These are phyloP conservation scores for Saccharomycopsis capsularis DNA, from an alignment of 805 yeast genomes.

Conservation along the genomic window DNA sequence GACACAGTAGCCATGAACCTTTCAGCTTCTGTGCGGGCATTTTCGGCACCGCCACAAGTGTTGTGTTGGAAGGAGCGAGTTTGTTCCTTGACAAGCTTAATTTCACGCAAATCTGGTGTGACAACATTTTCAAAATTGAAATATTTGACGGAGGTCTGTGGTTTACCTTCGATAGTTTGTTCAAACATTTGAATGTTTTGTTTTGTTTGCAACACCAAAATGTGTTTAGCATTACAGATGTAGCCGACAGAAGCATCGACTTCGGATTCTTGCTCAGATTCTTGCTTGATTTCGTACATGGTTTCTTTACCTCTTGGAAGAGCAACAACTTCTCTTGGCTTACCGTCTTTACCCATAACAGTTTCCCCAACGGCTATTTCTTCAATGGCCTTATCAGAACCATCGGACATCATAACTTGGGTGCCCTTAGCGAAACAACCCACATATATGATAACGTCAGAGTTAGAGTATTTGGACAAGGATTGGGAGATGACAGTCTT, in stretches of 20 bases:
- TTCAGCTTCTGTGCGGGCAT: constrained; percentile 24
- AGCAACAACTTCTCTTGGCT: constrained; percentile 33
- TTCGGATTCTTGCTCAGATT: no score
- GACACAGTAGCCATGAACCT: constrained; percentile 24
- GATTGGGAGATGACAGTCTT: constrained; percentile 98
- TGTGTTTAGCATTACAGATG: constrained; percentile 35
- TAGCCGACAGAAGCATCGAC: constrained; percentile 25
- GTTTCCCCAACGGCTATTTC: constrained; percentile 32
- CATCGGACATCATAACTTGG: constrained; percentile 39
- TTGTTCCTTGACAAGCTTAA: constrained; percentile 24
- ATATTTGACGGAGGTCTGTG: constrained; percentile 25
- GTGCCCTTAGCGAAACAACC: constrained; percentile 50
- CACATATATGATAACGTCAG: constrained; percentile 91
- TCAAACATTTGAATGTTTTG: constrained; percentile 24
- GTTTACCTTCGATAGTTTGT: constrained; percentile 20
- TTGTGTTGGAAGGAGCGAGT: constrained; percentile 25
- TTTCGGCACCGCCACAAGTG: constrained; percentile 25
- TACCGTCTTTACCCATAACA: constrained; percentile 40
- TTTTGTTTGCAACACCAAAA: constrained; percentile 34
- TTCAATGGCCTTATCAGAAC: constrained; percentile 31
- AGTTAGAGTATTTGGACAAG: constrained; percentile 92
- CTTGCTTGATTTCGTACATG: constrained; percentile 35
- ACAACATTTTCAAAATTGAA: constrained; percentile 22
- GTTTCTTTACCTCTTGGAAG: constrained; percentile 38
- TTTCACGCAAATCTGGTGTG: constrained; percentile 17